Base-by-base conservation (phyloP, 169 alveolate genomes). In the Cryptosporidium muris region DNA sequence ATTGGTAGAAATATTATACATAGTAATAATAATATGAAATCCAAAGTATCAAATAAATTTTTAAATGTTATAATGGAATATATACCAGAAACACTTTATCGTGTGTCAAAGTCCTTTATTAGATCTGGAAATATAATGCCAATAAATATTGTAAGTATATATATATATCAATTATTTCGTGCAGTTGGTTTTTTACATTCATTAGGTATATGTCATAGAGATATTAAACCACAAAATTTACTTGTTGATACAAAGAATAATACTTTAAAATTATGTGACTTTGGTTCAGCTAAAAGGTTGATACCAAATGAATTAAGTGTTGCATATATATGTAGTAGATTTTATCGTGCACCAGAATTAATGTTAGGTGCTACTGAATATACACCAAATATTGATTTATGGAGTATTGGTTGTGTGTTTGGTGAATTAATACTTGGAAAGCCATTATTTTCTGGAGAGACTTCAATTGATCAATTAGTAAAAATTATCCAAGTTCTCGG, bases 301-400 rank as follows among this genome's bases (percentile, higher is more conserved):
- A 82, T 92, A 12, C 92, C 92, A 34, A 98, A 99, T 42, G 98
- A 96, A 67, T 92, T 96, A 25, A 97, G 97, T 90, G 98, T 96
- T 4, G 90, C 97, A 2, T 97, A 97, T 81, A 97, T 97, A 8
- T 96, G 99, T 92, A 94, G 99, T 11, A 90, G 99, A 81, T 98
- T 96, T 89, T 98, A 98, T 89, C 90, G 99, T 49, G 99, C 99
- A 1, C 99, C 99, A 1, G 99, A 98, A 82, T 92, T 98, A 36
- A 97, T 98, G 93, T 93, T 98, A 65, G 99, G 99, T 14, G 96
- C 99, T 3, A 96, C 96, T 52, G 98, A 96, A 89, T 98, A 98
- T 88, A 95, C 98, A 12, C 93, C 98, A 34, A 97, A 95, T 42
- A 97, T 97, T n/a, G 99, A 98, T 91, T 85, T 95, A 6, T 98